Evolutionary conservation across 768 basidiomycete genomes (phyloP).

Genomic region (Clavulina sp.): DNA sequence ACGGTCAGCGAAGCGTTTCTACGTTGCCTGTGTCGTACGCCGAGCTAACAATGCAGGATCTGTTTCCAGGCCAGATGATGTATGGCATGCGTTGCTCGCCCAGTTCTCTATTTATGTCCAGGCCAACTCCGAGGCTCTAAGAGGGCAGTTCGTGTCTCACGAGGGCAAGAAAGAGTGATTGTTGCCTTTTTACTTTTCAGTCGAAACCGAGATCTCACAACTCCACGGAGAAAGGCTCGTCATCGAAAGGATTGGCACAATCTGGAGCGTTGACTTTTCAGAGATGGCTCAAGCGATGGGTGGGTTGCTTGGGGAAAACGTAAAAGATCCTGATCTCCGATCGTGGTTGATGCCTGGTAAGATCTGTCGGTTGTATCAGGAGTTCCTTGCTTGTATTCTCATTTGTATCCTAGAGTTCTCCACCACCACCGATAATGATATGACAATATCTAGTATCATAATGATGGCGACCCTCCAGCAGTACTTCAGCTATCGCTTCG

Average conservation of each 20-base stretch:
- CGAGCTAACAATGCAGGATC: not conserved
- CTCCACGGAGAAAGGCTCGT: no score
- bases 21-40: not conserved
- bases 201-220: no score
- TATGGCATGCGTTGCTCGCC: conserved; percentile 2
- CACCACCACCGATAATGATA: conserved; percentile 1
- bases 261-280: not conserved
- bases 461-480: not conserved
- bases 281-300: not conserved
- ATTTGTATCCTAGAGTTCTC: conserved; percentile 2
- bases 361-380: no score
- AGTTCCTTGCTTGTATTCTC: no score
- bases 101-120: conserved; percentile 3
- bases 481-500: not conserved
- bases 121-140: not conserved
- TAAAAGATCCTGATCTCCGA: not conserved
- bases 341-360: not conserved
- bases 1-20: not conserved
- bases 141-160: not conserved
- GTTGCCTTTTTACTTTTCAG: no score
- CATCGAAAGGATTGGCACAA: not conserved
- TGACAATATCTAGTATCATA: conserved; percentile 1
- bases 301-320: not conserved
- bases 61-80: conserved; percentile 1
- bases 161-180: conserved; percentile 1